A percentile compares a stretch with the other conserved stretches of the same genome.
Evolutionary conservation across 768 basidiomycete genomes (phyloP).

Genomic region (Podaxis pistillaris): DNA sequence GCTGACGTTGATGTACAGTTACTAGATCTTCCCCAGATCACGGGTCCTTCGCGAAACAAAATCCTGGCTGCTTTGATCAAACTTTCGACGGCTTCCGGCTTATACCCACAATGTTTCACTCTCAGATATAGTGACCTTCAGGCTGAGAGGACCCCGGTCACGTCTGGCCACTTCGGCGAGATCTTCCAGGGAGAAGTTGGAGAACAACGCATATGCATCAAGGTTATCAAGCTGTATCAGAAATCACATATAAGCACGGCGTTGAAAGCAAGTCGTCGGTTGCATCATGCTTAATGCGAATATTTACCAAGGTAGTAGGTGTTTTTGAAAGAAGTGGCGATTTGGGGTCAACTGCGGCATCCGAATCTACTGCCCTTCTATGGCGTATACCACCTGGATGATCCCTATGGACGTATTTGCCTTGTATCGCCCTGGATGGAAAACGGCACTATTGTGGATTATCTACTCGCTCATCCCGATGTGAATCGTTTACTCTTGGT

Average conservation of each 20-base stretch:
- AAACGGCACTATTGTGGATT: constrained; percentile 11
- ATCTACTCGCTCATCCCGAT: neutral
- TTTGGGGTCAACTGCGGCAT: constrained; percentile 15
- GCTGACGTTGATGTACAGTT: neutral
- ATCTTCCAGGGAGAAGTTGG: constrained; percentile 24
- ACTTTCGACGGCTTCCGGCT: constrained; percentile 24
- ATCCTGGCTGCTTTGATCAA: constrained; percentile 8
- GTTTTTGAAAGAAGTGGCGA: constrained; percentile 4
- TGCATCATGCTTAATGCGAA: neutral
- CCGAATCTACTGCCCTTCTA: constrained; percentile 16
- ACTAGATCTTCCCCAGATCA: neutral
- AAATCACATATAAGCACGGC: constrained; percentile 14
- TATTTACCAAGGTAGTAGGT: neutral
- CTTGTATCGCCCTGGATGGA: constrained; percentile 18
- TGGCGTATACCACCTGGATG: constrained; percentile 14
- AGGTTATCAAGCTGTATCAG: constrained; percentile 25
- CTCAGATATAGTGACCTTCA: constrained; percentile 14
- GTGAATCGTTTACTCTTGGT: constrained; percentile 6
- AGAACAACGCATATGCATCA: constrained; percentile 23
- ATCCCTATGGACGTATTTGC: constrained; percentile 7
- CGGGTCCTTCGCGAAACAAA: neutral
- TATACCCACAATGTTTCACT: constrained; percentile 27
- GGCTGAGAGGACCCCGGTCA: constrained; percentile 15
- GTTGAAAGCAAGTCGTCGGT: neutral
- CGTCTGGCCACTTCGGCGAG: constrained; percentile 27